Base-by-base conservation (phyloP, 2,329 filamentous ascomycete species). In the Hypoxylon sp. region DNA sequence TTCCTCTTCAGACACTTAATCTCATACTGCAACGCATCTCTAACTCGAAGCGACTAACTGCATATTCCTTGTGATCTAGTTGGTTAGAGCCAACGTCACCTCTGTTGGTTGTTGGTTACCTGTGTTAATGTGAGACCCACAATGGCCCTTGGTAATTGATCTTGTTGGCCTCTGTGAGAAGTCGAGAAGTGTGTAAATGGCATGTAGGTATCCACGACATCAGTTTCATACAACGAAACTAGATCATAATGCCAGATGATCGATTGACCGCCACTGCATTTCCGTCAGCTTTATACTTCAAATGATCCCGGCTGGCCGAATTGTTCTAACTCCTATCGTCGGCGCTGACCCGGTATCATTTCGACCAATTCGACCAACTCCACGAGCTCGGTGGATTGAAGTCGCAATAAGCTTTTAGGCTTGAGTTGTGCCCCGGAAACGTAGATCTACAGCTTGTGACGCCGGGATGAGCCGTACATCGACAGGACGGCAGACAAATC, bases 331-430 rank as follows among this genome's bases (percentile, higher is more conserved):
- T 24, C 36, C 44, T 44, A 55, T 51, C 30, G 36, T 40, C 46
- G 28, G 38, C 40, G 42, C 42, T 38, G 51, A n/a, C n/a, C n/a
- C n/a, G n/a, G 4, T 58, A 5, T 53, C 12, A n/a, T 46, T 33
- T 16, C 14, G 11, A 51, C n/a, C 6, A 42, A 26, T 42, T 28
- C 32, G 40, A 45, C 12, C 28, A 24, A 52, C 20, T 49, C 20
- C 20, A 51, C 8, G 36, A 33, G 12, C n/a, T 5, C 30, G n/a
- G 32, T 26, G 28, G 28, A 32, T 32, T 40, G 65, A 50, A 51
- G 62, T 68, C 32, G 33, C 46, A 68, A 65, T 68, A 68, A 68
- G 51, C 38, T 65, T 61, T 44, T 51, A 32, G 38, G 16, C 40
- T 26, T 6, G 9, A 20, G 16, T 44, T 53, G 38, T 53, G 18